These are phyloP conservation scores for Epichloe elymi DNA, from an alignment of 2,329 filamentous ascomycete species.

Conservation along the genomic window DNA sequence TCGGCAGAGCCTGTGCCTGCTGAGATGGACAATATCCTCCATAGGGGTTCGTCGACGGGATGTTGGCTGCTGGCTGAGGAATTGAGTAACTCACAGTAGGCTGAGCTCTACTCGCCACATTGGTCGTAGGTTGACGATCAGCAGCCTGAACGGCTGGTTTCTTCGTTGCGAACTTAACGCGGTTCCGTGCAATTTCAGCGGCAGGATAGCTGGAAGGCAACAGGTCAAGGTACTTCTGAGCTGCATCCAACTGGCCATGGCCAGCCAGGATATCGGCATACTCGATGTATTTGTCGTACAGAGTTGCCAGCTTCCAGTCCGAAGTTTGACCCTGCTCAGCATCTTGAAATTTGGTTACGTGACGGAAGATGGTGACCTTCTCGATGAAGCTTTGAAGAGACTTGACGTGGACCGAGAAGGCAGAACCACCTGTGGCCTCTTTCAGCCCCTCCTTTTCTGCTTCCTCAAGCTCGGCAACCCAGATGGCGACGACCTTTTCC, in stretches of 20 bases:
- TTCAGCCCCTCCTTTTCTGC: conserved; percentile 63
- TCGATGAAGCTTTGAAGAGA: conserved; percentile 90
- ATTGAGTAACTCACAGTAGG: conserved; percentile 34
- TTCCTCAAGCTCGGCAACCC: conserved; percentile 81
- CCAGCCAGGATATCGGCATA: conserved; percentile 91
- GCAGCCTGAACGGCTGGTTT: conserved; percentile 19
- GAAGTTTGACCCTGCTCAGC: conserved; percentile 54
- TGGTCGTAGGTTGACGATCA: conserved; percentile 11
- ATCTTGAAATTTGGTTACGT: conserved; percentile 86
- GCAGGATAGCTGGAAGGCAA: conserved; percentile 73
- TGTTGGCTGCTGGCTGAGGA: conserved; percentile 22
- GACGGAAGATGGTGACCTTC: conserved; percentile 93
- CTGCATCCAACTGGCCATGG: conserved; percentile 74
- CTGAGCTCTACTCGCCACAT: conserved; percentile 11
- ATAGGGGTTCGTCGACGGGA: conserved; percentile 19
- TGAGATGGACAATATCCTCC: conserved; percentile 8
- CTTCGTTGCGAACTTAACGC: conserved; percentile 72
- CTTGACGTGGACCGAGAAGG: conserved; percentile 82
- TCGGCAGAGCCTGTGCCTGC: conserved; percentile 15
- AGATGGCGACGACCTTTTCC: conserved; percentile 92
- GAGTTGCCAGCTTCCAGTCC: conserved; percentile 75
- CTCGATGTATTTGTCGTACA: conserved; percentile 94
- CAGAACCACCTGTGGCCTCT: conserved; percentile 57
- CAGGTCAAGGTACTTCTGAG: conserved; percentile 83
- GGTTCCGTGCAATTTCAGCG: conserved; percentile 73